Evolutionary conservation across 805 yeast genomes (phyloP).

Genomic region (Jamesozyma spencerorum): DNA sequence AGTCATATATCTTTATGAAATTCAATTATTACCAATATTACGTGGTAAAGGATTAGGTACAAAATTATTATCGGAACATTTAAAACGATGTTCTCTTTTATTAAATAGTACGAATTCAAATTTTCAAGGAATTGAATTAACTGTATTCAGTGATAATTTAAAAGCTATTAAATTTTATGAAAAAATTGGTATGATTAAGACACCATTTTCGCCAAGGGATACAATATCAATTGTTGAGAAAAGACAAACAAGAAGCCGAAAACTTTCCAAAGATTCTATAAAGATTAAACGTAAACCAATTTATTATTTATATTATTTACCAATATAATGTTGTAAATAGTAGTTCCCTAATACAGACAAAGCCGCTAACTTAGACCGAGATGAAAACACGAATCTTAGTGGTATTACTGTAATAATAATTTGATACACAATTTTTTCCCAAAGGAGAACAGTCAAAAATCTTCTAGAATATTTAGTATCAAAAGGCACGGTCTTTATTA

Average conservation of each 20-base stretch:
- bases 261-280: background rate
- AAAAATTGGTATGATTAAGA: constrained; percentile 13
- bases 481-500: too few species aligned
- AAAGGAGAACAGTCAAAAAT: too few species aligned
- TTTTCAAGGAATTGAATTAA: constrained; percentile 19
- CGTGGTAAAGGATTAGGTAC: constrained; percentile 19
- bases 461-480: too few species aligned
- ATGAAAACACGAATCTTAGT: too few species aligned
- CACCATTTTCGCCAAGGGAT: constrained; percentile 20
- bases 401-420: too few species aligned
- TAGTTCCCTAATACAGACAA: too few species aligned
- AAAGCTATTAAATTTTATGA: constrained; percentile 19
- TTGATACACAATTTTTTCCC: too few species aligned
- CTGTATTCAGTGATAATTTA: constrained; percentile 24
- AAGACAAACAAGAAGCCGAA: constrained; percentile 3
- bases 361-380: too few species aligned
- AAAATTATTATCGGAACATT: constrained; percentile 7
- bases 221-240: constrained; percentile 1
- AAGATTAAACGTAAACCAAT: constrained; percentile 5
- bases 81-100: background rate
- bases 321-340: background rate
- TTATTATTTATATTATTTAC: constrained; percentile 7
- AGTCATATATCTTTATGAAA: constrained; percentile 28
- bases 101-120: too few species aligned
- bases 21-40: constrained; percentile 15